Evolutionary conservation across 257 asterid genomes (phyloP).

Genomic region (Echium plantagineum): DNA sequence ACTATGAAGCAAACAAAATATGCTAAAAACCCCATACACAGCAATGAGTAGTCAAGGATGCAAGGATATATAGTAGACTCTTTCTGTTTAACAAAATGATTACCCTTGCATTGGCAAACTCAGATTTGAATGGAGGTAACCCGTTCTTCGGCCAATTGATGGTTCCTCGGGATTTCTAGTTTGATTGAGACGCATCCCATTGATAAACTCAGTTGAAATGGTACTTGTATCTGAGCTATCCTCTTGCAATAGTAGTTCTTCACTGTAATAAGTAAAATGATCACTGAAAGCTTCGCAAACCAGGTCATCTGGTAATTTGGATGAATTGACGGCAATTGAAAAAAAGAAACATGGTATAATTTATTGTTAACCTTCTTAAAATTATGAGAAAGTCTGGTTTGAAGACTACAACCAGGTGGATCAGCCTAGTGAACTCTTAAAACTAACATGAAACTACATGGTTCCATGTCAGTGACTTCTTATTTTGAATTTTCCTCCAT

Average conservation of each 20-base stretch:
- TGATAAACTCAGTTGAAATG: conserved; percentile 54
- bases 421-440: neutral
- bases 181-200: conserved; percentile 56
- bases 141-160: conserved; percentile 40
- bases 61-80: neutral
- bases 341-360: neutral
- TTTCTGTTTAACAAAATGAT: conserved; percentile 9
- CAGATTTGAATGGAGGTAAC: conserved; percentile 27
- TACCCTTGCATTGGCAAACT: conserved; percentile 46
- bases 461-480: neutral
- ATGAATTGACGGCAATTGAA: neutral
- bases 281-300: neutral
- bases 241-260: conserved; percentile 88
- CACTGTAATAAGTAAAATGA: conserved; percentile 35
- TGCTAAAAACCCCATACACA: neutral
- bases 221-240: conserved; percentile 56
- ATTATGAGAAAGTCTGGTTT: neutral
- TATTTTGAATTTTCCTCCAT: neutral
- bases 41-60: conserved; percentile 1
- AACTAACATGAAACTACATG: neutral
- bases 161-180: conserved; percentile 37
- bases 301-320: neutral
- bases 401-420: neutral
- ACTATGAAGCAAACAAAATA: neutral
- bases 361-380: neutral